Base-by-base conservation (phyloP, 805 yeast species). In the Suhomyces emberorum region DNA sequence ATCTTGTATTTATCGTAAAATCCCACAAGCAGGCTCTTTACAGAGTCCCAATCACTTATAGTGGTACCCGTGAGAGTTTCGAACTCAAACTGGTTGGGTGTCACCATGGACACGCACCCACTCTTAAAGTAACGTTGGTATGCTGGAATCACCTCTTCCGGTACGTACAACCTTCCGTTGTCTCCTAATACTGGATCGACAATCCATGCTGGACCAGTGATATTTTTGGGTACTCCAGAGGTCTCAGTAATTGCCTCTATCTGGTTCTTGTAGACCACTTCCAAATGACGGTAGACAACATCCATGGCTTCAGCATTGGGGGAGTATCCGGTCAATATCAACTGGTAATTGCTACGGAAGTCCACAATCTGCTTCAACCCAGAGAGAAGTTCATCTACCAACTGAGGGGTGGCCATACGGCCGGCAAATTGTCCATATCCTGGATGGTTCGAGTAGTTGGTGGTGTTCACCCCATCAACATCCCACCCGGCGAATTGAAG, bases 171-270 rank as follows among this genome's bases (percentile, higher is more conserved):
- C 39, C 67, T 72, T 1, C 96, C 96, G 48, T 87, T 82, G 54
- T 91, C 98, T 9, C 98, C 98, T 55, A 91, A 62, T 1, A 91
- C 93, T 1, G 98, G 98, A 56, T 91, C 98, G 33, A 91, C 55
- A 4, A 89, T 70, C 80, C 91, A 79, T 12, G 74, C 59, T 0
- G 74, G 63, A 22, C 12, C 8, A 4, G 17, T 26, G 34, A 21
- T 14, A 4, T 16, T 9, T 30, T 23, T 19, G 24, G 19, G 35
- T 2, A 24, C 38, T n/a, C n/a, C n/a, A n/a, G n/a, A n/a, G n/a
- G n/a, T n/a, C n/a, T n/a, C n/a, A n/a, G n/a, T n/a, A n/a, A n/a
- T n/a, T n/a, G n/a, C n/a, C n/a, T n/a, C n/a, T n/a, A n/a, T n/a
- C 1, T 26, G 47, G 26, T 32, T 10, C 8, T 11, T 32, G 52